Percentiles rank a stretch among this genome's conserved stretches.
These are phyloP conservation scores for Pseudogymnoascus sp. DNA, from an alignment of 2,329 filamentous ascomycete species.

Conservation along the genomic window DNA sequence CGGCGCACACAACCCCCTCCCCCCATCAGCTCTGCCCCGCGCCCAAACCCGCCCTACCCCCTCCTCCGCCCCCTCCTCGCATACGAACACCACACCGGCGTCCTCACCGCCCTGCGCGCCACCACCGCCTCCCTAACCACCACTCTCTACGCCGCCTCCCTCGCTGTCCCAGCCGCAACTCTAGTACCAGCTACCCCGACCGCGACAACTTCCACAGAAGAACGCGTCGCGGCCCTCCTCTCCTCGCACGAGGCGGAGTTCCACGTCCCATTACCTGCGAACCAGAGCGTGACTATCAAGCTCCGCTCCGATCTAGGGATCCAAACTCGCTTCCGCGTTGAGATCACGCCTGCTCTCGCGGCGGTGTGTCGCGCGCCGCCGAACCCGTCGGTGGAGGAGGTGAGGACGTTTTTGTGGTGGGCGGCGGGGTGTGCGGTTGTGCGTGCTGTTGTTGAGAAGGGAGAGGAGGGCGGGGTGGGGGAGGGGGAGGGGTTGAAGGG, in stretches of 20 bases:
- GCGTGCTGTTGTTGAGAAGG: background rate
- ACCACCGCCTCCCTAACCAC: constrained; percentile 19
- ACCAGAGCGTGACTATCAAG: constrained; percentile 30
- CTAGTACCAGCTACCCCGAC: constrained; percentile 16
- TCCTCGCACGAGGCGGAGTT: constrained; percentile 35
- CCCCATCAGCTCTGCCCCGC: constrained; percentile 41
- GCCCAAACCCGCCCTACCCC: constrained; percentile 39
- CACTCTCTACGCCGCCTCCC: constrained; percentile 18
- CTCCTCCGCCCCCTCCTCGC: constrained; percentile 48
- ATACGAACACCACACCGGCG: constrained; percentile 23
- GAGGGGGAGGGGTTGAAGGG: constrained; percentile 9
- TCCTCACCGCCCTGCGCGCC: constrained; percentile 16
- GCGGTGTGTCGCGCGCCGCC: background rate
- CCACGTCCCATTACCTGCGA: constrained; percentile 29
- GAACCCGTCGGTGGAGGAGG: background rate
- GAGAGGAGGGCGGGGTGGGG: background rate
- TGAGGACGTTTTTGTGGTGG: background rate
- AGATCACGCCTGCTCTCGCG: background rate
- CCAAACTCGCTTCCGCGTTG: background rate
- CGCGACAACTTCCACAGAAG: constrained; percentile 26
- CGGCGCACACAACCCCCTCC: constrained; percentile 57
- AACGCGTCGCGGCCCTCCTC: constrained; percentile 33
- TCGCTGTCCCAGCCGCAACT: constrained; percentile 17
- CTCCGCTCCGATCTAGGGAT: constrained; percentile 21
- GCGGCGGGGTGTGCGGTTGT: background rate